Conservation (phyloP, 1,139 yeast species). For the Geotrichum citri-aurantii region DNA sequence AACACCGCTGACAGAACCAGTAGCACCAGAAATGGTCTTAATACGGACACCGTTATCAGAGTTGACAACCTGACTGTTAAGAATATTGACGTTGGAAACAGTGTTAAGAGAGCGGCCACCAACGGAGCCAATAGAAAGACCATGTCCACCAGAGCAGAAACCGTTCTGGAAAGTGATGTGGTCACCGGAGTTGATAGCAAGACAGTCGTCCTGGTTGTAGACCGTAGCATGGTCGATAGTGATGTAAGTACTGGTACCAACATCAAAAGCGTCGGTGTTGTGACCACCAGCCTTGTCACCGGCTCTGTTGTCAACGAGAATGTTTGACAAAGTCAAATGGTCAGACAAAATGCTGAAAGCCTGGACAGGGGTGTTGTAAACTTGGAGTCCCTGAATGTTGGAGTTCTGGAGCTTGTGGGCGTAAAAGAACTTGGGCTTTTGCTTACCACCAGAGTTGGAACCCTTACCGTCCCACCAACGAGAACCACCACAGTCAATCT, state of each 20-base stretch:
- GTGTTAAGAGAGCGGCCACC: constrained; percentile 8
- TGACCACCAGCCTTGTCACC: constrained; percentile 4
- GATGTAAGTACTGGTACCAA: constrained; percentile 1
- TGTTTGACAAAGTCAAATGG: neutral
- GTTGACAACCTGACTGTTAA: constrained; percentile 1
- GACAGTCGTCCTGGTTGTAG: constrained; percentile 14
- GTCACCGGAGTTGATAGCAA: constrained; percentile 10
- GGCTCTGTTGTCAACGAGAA: constrained; percentile 4
- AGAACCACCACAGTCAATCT: constrained; percentile 7
- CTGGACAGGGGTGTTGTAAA: constrained; percentile 13
- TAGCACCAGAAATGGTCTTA: constrained; percentile 3
- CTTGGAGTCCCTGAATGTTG: constrained; percentile 1
- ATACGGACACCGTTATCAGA: constrained; percentile 6
- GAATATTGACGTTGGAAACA: neutral
- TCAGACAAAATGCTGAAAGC: constrained; percentile 9
- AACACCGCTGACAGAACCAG: constrained; percentile 3
- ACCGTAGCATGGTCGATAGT: constrained; percentile 6
- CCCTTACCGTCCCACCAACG: constrained; percentile 13
- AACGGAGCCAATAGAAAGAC: constrained; percentile 13
- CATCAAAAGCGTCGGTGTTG: constrained; percentile 11
- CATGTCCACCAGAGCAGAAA: constrained; percentile 15
- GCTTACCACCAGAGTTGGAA: constrained; percentile 8
- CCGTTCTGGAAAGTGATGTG: constrained; percentile 4
- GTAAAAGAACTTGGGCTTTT: constrained; percentile 8
- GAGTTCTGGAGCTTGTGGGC: constrained; percentile 7